These are phyloP conservation scores for Linnemannia zychae DNA, from an alignment of 192 early-diverging fungal genomes.

Conservation along the genomic window DNA sequence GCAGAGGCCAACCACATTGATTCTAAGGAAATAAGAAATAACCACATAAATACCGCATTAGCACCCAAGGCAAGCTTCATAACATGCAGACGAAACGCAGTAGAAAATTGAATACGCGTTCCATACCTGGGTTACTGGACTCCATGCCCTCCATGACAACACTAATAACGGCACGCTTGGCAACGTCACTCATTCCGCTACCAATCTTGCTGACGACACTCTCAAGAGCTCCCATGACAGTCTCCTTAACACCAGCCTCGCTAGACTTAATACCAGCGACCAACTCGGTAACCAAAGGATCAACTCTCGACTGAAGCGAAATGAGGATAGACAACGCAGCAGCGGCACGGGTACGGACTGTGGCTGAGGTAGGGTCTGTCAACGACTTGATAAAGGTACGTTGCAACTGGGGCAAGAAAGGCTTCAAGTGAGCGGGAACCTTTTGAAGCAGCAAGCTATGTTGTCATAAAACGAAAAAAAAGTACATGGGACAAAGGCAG, in stretches of 20 bases:
- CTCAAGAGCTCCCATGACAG: constrained; percentile 82
- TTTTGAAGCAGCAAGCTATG: constrained; percentile 79
- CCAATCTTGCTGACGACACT: constrained; percentile 77
- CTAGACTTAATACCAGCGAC: constrained; percentile 74
- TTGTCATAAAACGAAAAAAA: constrained; percentile 10
- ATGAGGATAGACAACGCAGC: constrained; percentile 81
- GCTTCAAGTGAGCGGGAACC: constrained; percentile 90
- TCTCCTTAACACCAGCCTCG: constrained; percentile 69
- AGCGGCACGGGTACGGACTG: constrained; percentile 86
- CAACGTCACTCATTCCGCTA: constrained; percentile 68
- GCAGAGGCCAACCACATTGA: constrained; percentile 66
- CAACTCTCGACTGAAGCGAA: constrained; percentile 78
- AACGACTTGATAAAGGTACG: constrained; percentile 95
- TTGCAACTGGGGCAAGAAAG: constrained; percentile 98
- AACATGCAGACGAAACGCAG: not conserved
- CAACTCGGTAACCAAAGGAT: constrained; percentile 84
- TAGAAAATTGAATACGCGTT: constrained; percentile 6
- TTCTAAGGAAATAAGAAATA: constrained; percentile 54
- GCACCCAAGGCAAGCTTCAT: not conserved
- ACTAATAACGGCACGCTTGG: constrained; percentile 69
- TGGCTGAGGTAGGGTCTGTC: constrained; percentile 76
- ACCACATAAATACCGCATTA: not conserved
- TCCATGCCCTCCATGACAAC: constrained; percentile 73
- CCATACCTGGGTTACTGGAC: constrained; percentile 50
- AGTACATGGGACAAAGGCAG: constrained; percentile 5